phyloP scores from a whole-genome alignment of 2,329 filamentous ascomycete genomes.

The Sporothrix pseudoabietina region DNA sequence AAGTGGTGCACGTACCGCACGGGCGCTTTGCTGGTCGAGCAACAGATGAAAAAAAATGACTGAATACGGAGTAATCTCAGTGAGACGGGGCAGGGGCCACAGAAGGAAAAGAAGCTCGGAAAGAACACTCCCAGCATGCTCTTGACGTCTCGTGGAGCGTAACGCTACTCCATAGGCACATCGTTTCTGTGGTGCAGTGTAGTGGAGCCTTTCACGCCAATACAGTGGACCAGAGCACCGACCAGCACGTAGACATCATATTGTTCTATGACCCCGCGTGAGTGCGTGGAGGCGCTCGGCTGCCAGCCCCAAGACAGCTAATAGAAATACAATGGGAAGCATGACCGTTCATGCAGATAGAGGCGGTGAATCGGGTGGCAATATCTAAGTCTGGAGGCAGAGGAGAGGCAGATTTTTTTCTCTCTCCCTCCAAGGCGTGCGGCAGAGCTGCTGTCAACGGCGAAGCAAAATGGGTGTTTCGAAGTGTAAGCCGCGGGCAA shows the following conservation, averaged over 20 bases:
- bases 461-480: background rate
- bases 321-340: background rate
- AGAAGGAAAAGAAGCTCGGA: conserved; percentile 14
- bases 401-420: background rate
- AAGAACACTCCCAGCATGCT: background rate
- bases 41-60: background rate
- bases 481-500: background rate
- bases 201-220: conserved; percentile 26
- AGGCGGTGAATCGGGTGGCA: conserved; percentile 3
- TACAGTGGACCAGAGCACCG: conserved; percentile 24
- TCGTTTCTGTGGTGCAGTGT: conserved; percentile 9
- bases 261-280: conserved; percentile 16
- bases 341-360: background rate
- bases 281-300: conserved; percentile 6
- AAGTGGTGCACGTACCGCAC: background rate
- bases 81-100: background rate
- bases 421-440: background rate
- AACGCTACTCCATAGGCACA: conserved; percentile 12
- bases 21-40: background rate
- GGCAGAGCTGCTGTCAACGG: background rate
- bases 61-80: background rate
- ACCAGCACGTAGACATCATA: conserved; percentile 8
- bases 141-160: background rate
- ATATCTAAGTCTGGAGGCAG: background rate
- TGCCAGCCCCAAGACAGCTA: background rate